These are phyloP conservation scores for Acanthamoeba comandoni DNA, from an alignment of 208 protist species.

Conservation along the genomic window DNA sequence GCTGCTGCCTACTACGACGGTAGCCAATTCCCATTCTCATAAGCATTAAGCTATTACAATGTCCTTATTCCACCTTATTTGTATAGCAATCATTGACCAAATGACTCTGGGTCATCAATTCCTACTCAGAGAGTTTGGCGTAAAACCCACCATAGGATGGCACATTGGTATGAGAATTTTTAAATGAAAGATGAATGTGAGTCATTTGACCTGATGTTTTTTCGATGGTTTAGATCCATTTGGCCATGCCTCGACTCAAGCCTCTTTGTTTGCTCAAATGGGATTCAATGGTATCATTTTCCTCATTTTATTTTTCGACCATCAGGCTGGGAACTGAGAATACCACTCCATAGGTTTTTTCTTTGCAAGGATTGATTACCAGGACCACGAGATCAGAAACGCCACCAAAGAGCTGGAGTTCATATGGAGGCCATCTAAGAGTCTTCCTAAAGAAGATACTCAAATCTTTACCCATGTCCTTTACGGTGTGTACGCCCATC, in stretches of 20 bases:
- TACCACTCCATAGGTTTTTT: slow-evolving; percentile 10
- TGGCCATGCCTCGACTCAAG: slow-evolving; percentile 61
- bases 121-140: slow-evolving; percentile 55
- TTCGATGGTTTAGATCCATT: slow-evolving; percentile 69
- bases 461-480: slow-evolving; percentile 76
- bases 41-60: neutral
- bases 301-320: no score
- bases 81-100: slow-evolving; percentile 79
- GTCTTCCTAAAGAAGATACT: slow-evolving; percentile 19
- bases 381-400: slow-evolving; percentile 19
- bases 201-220: neutral
- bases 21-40: neutral
- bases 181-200: neutral
- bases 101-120: slow-evolving; percentile 84
- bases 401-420: slow-evolving; percentile 75
- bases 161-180: slow-evolving; percentile 66
- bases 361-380: slow-evolving; percentile 69
- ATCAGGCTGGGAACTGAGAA: slow-evolving; percentile 3
- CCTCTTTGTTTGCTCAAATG: slow-evolving; percentile 70
- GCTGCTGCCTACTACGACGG: slow-evolving; percentile 78
- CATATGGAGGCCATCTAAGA: slow-evolving; percentile 55
- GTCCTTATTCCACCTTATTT: neutral
- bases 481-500: slow-evolving; percentile 77
- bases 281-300: slow-evolving; percentile 75
- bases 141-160: slow-evolving; percentile 71